Conservation (phyloP, 768 basidiomycete species). For the Mrakia blollopis region DNA sequence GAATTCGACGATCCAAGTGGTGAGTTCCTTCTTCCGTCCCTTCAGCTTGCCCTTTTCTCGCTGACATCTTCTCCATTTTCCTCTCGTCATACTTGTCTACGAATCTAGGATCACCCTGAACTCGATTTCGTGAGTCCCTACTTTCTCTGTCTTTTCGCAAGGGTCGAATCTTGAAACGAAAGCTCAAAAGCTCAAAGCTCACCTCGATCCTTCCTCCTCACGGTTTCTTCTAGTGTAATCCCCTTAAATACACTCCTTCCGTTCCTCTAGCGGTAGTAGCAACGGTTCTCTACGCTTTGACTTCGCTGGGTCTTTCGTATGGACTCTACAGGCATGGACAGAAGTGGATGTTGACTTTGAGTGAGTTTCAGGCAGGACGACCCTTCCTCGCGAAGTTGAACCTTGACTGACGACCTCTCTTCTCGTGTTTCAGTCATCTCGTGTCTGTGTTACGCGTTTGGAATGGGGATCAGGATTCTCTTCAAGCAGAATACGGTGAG, state of each 20-base stretch:
- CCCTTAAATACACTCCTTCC: slow-evolving; percentile 24
- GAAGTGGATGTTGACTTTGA: slow-evolving; percentile 25
- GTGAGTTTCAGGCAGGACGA: neutral
- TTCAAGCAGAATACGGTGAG: slow-evolving; percentile 23
- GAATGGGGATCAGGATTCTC: slow-evolving; percentile 12
- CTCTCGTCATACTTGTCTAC: too few species aligned
- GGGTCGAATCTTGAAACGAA: too few species aligned
- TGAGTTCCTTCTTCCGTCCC: too few species aligned
- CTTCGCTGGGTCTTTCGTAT: neutral
- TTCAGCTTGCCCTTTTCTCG: too few species aligned
- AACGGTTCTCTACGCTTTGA: slow-evolving; percentile 22
- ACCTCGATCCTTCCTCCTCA: slow-evolving; percentile 40
- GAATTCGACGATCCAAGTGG: too few species aligned
- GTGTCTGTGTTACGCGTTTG: slow-evolving; percentile 21
- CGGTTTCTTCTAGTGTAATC: slow-evolving; percentile 7
- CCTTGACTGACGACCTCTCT: neutral
- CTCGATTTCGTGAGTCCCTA: too few species aligned
- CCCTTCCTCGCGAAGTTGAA: too few species aligned
- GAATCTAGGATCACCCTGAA: too few species aligned
- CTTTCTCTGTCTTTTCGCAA: too few species aligned
- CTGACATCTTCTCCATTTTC: too few species aligned
- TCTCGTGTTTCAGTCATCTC: slow-evolving; percentile 3
- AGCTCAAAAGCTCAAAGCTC: too few species aligned
- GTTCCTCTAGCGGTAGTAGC: slow-evolving; percentile 16
- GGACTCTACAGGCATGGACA: slow-evolving; percentile 12